A percentile compares a stretch with the other conserved stretches of the same genome.
phyloP scores from a whole-genome alignment of 306 rosid genomes.

The Adenanthera pavonina region DNA sequence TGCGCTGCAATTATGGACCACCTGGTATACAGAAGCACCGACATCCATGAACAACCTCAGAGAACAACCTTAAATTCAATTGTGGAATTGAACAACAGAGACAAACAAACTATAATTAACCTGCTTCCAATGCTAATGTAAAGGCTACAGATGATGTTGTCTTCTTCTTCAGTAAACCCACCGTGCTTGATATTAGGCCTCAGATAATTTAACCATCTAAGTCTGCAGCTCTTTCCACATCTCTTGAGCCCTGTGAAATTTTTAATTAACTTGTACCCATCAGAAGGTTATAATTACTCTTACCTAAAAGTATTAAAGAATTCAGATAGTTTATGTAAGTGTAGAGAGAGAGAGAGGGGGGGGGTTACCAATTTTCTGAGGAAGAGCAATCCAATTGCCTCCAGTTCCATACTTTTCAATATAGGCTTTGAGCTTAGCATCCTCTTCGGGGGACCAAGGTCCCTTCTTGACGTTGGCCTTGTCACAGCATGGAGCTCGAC shows the following conservation, averaged over 20 bases:
- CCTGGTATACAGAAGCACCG: conserved; percentile 44
- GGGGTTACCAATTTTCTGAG: conserved; percentile 43
- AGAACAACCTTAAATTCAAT: background rate
- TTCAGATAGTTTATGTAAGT: background rate
- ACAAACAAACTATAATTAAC: conserved; percentile 37
- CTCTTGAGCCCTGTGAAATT: conserved; percentile 83
- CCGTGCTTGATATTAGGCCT: conserved; percentile 99
- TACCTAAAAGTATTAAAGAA: background rate
- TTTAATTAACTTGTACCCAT: conserved; percentile 18
- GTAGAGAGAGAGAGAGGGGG: background rate
- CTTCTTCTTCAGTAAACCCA: conserved; percentile 99
- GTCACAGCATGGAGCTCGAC: conserved; percentile 51
- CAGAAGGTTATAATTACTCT: background rate
- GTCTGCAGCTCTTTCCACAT: conserved; percentile 97
- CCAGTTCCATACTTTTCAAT: conserved; percentile 40
- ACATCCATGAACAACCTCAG: background rate
- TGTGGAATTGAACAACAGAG: background rate
- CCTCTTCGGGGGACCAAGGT: conserved; percentile 44
- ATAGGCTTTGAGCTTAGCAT: conserved; percentile 39
- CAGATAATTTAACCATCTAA: conserved; percentile 92
- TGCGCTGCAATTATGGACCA: conserved; percentile 99
- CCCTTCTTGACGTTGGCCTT: conserved; percentile 50
- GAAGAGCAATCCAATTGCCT: conserved; percentile 47
- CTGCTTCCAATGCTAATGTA: conserved; percentile 99
- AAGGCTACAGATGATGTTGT: conserved; percentile 91